Conservation (phyloP, 306 rosid species). For the Cyamopsis tetragonoloba region DNA sequence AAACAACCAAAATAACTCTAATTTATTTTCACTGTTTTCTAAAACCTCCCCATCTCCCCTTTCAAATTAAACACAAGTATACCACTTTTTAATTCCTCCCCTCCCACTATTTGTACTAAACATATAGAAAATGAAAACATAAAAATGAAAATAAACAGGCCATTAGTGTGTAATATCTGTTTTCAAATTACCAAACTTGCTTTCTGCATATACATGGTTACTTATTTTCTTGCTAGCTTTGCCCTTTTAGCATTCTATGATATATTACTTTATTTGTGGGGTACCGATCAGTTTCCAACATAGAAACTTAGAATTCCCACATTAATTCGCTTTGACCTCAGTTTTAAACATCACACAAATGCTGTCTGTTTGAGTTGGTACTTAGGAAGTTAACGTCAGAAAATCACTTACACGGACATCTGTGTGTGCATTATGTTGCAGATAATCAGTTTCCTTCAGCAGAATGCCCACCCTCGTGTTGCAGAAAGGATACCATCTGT, state of each 20-base stretch:
- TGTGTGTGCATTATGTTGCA: constrained; percentile 29
- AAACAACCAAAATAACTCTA: no score
- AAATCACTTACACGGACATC: constrained; percentile 2
- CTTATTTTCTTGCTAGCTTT: neutral
- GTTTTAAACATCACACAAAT: constrained; percentile 3
- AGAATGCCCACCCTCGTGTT: constrained; percentile 94
- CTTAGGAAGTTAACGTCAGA: neutral
- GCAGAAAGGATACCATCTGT: constrained; percentile 78
- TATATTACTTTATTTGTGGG: no score
- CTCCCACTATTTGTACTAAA: no score
- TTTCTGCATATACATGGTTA: neutral
- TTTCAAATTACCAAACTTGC: neutral
- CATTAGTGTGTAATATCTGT: neutral
- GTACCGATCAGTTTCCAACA: neutral
- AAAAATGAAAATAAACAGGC: no score
- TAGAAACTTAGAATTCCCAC: neutral
- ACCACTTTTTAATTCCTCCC: no score
- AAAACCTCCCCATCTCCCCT: no score
- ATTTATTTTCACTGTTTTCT: no score
- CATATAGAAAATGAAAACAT: no score
- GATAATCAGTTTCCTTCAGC: constrained; percentile 86
- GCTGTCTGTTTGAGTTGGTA: neutral
- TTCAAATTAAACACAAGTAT: no score
- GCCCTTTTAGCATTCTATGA: neutral
- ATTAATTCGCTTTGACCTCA: neutral